Base-by-base conservation (phyloP, 805 yeast genomes). In the Metschnikowia peoriensis region DNA sequence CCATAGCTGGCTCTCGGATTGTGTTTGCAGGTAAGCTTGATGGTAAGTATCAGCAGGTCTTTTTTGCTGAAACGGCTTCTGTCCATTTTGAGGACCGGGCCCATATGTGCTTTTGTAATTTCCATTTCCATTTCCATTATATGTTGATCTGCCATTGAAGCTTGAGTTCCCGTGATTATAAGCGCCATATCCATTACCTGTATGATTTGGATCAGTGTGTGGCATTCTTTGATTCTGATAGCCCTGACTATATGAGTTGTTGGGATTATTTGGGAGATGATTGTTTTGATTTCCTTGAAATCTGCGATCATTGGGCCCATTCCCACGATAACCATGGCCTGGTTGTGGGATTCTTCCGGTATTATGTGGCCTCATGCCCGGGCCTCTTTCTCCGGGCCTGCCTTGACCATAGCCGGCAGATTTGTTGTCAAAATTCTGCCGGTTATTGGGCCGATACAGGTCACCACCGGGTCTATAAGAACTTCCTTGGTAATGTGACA, bases 1-100 rank as follows among this genome's bases (percentile, higher is more conserved):
- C 87, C 92, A 88, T 46, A 88, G 64, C 58, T 81, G 84, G 45
- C 53, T 58, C 34, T 55, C 62, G 12, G 61, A 44, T 15, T 57
- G 57, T 7, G 57, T 47, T 44, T 59, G 62, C 43, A 53, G 48
- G 42, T 59, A 59, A 4, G 58, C 62, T 35, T 47, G 61, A 38
- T 59, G 62, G 43, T 51, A 51, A 6, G 53, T 43, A 38, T 50
- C 53, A 38, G 39, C 38, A 11, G 51, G 48, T 22, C 52, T 47
- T 40, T 49, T 53, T 17, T 46, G 53, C 29, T 29, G 42, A 15
- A 45, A 28, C 16, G 28, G 38, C 11, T 47, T 49, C 35, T 43
- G 42, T 9, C 45, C 52, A 29, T 14, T 38, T 15, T 38, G 52
- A 14, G 14, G 32, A 38, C 28, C 32, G 15, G 39, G 11, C 8